These are phyloP conservation scores for Talaromyces rugulosus DNA, from an alignment of 2,329 filamentous ascomycete species.

Conservation along the genomic window DNA sequence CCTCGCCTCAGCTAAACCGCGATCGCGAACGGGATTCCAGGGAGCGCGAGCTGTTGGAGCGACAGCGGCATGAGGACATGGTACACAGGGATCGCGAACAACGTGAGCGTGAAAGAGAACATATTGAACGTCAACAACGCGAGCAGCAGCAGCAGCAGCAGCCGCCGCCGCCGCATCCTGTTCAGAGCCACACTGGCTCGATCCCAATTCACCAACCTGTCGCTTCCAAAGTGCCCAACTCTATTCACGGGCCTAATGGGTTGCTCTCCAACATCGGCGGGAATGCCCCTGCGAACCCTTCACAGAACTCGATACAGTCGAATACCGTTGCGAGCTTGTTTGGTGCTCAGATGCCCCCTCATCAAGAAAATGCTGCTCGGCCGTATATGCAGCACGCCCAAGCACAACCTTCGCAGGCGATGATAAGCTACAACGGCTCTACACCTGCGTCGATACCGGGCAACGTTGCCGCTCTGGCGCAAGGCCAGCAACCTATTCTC, in stretches of 20 bases:
- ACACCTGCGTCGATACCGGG: slow-evolving; percentile 34
- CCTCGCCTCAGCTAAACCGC: slow-evolving; percentile 40
- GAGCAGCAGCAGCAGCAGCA: slow-evolving; percentile 49
- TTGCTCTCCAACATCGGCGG: slow-evolving; percentile 71
- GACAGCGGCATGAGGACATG: slow-evolving; percentile 54
- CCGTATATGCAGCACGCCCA: slow-evolving; percentile 60
- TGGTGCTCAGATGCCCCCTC: slow-evolving; percentile 61
- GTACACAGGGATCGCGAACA: slow-evolving; percentile 54
- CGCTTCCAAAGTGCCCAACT: slow-evolving; percentile 71
- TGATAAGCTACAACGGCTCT: slow-evolving; percentile 45
- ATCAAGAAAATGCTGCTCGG: slow-evolving; percentile 50
- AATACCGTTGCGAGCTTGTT: slow-evolving; percentile 64
- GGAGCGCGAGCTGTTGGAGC: slow-evolving; percentile 49
- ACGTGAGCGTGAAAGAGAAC: slow-evolving; percentile 48
- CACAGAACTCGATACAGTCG: slow-evolving; percentile 53
- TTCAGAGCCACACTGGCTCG: slow-evolving; percentile 82
- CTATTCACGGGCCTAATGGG: slow-evolving; percentile 89
- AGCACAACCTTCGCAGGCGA: slow-evolving; percentile 50
- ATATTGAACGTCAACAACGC: slow-evolving; percentile 52
- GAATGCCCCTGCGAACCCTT: slow-evolving; percentile 51
- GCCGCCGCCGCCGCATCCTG: slow-evolving; percentile 53
- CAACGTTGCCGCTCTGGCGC: slow-evolving; percentile 59
- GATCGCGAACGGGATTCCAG: slow-evolving; percentile 49
- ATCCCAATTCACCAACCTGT: slow-evolving; percentile 94
- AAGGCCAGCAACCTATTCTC: slow-evolving; percentile 80